phyloP scores from a whole-genome alignment of 1,284 basidiomycete genomes.

The Ustilago bromivora region DNA sequence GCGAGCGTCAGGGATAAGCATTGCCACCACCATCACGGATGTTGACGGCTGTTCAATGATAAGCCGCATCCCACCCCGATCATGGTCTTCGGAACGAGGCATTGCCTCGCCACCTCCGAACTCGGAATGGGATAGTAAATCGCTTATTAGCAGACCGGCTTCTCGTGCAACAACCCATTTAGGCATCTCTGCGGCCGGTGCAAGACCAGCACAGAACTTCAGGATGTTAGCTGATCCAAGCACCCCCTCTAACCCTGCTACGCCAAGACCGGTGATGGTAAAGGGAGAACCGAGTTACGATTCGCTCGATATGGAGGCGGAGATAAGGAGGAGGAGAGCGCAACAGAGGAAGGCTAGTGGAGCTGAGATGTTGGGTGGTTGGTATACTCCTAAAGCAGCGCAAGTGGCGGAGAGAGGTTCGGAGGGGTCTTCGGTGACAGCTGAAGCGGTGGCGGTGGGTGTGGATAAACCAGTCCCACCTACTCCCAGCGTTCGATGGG shows the following conservation, averaged over 20 bases:
- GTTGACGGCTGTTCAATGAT: slow-evolving; percentile 18
- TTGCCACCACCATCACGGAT: slow-evolving; percentile 33
- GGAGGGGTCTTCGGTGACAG: slow-evolving; percentile 26
- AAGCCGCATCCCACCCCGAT: slow-evolving; percentile 55
- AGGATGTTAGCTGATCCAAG: slow-evolving; percentile 38
- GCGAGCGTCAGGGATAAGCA: slow-evolving; percentile 32
- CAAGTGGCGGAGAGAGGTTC: slow-evolving; percentile 11
- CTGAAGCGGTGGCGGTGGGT: neutral
- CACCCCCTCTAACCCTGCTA: slow-evolving; percentile 12
- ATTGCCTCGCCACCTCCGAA: slow-evolving; percentile 56
- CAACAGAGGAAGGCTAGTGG: slow-evolving; percentile 38
- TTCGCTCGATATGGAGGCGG: slow-evolving; percentile 61
- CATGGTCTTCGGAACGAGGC: slow-evolving; percentile 51
- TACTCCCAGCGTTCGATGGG: slow-evolving; percentile 44
- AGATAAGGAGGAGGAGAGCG: slow-evolving; percentile 47
- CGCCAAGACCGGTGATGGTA: slow-evolving; percentile 40
- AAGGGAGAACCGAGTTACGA: slow-evolving; percentile 41
- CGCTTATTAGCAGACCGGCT: slow-evolving; percentile 35
- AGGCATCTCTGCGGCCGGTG: slow-evolving; percentile 11
- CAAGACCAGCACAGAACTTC: slow-evolving; percentile 36
- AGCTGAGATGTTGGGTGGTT: slow-evolving; percentile 43
- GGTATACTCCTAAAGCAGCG: slow-evolving; percentile 52
- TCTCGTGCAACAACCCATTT: slow-evolving; percentile 33
- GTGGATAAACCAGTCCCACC: slow-evolving; percentile 44
- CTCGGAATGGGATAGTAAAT: slow-evolving; percentile 51